A percentile compares a stretch with the other conserved stretches of the same genome.
phyloP scores from a whole-genome alignment of 2,329 filamentous ascomycete species.

The Paracoccidioides brasiliensis region DNA sequence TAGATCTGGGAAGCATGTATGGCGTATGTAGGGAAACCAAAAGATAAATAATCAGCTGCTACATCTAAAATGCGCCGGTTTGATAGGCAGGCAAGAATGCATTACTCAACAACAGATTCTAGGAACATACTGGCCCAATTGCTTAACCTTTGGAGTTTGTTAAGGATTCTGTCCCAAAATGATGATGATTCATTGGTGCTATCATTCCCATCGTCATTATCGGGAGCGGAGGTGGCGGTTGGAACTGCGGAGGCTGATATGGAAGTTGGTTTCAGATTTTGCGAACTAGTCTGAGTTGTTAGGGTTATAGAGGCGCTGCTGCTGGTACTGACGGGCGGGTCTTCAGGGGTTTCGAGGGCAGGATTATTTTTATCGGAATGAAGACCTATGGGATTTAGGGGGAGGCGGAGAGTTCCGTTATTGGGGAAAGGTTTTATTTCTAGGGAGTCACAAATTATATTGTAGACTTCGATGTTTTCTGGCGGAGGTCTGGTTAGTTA shows the following conservation, averaged over 20 bases:
- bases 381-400: conserved; percentile 32
- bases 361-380: conserved; percentile 30
- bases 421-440: conserved; percentile 61
- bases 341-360: conserved; percentile 19
- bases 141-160: conserved; percentile 24
- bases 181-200: conserved; percentile 13
- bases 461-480: conserved; percentile 95
- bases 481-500: conserved; percentile 10
- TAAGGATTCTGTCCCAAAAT: conserved; percentile 24
- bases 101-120: not conserved
- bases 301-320: conserved; percentile 6
- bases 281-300: not conserved
- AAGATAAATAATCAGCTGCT: not conserved
- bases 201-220: conserved; percentile 8
- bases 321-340: conserved; percentile 16
- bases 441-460: conserved; percentile 81
- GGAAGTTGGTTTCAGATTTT: not conserved
- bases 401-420: conserved; percentile 62
- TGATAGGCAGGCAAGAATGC: not conserved
- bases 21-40: too few relatives aligned
- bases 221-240: not conserved
- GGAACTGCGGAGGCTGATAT: not conserved
- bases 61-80: too few relatives aligned
- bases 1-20: too few relatives aligned
- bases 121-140: conserved; percentile 23